Evolutionary conservation across 2,329 filamentous ascomycete genomes (phyloP).

Genomic region (Mariannaea sp.): DNA sequence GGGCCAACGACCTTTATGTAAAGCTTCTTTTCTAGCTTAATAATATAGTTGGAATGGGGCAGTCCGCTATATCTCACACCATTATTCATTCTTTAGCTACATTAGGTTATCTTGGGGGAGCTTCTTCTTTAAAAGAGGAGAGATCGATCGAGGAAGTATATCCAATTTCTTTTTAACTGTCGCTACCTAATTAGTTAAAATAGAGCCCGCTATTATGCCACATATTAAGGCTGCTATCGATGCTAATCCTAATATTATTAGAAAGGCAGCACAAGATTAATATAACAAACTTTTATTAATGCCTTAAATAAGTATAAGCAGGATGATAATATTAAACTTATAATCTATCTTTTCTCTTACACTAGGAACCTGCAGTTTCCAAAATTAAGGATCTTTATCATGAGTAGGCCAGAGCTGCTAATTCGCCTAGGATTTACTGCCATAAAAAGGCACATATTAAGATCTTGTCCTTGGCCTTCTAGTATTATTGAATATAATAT

Average conservation of each 20-base stretch:
- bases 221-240: no score
- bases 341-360: no score
- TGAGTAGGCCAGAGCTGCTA: no score
- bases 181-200: constrained; percentile 28
- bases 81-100: constrained; percentile 23
- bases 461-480: no score
- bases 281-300: constrained; percentile 39
- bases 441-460: no score
- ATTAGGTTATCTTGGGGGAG: constrained; percentile 37
- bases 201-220: no score
- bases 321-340: no score
- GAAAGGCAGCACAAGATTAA: constrained; percentile 31
- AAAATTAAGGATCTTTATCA: neutral
- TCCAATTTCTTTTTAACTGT: constrained; percentile 40
- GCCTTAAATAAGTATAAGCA: constrained; percentile 28
- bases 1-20: constrained; percentile 31
- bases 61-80: constrained; percentile 46
- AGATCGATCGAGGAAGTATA: constrained; percentile 45
- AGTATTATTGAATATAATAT: no score
- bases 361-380: no score
- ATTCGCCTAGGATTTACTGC: no score
- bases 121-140: constrained; percentile 42
- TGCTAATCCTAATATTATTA: constrained; percentile 41
- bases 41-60: constrained; percentile 47
- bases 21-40: constrained; percentile 44